These are phyloP conservation scores for Pythium grandisporangium DNA, from an alignment of 352 stramenopile genomes.

Conservation along the genomic window DNA sequence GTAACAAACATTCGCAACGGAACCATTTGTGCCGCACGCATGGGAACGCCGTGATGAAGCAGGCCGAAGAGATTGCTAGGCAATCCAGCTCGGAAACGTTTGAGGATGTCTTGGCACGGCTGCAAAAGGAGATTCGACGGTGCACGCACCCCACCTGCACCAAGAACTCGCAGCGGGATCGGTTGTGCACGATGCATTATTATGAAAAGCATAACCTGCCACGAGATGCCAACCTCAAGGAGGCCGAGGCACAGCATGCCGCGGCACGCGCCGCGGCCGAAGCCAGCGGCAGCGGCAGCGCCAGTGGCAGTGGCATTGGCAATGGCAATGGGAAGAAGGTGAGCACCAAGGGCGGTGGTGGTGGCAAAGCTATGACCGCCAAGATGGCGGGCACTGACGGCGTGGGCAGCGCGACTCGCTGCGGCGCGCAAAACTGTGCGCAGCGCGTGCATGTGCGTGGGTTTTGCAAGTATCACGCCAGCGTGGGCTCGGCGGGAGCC, in stretches of 20 bases:
- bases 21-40: conserved; percentile 82
- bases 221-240: no score
- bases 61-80: conserved; percentile 58
- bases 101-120: conserved; percentile 52
- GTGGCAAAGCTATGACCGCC: no score
- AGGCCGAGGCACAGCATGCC: no score
- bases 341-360: no score
- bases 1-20: conserved; percentile 77
- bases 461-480: conserved; percentile 25
- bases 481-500: conserved; percentile 2
- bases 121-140: conserved; percentile 72
- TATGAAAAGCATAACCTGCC: conserved; percentile 64
- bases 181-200: conserved; percentile 77
- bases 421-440: no score
- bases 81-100: conserved; percentile 38
- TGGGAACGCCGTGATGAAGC: conserved; percentile 67
- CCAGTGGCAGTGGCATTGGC: conserved; percentile 8
- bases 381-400: no score
- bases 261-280: conserved; percentile 1
- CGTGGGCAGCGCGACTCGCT: no score
- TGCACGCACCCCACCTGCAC: conserved; percentile 73
- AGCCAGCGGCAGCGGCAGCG: conserved; percentile 9
- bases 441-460: no score
- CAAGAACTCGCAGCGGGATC: conserved; percentile 83
- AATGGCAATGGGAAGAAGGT: no score